Base-by-base conservation (phyloP, 805 yeast genomes). In the Metschnikowia drakensbergensis region DNA sequence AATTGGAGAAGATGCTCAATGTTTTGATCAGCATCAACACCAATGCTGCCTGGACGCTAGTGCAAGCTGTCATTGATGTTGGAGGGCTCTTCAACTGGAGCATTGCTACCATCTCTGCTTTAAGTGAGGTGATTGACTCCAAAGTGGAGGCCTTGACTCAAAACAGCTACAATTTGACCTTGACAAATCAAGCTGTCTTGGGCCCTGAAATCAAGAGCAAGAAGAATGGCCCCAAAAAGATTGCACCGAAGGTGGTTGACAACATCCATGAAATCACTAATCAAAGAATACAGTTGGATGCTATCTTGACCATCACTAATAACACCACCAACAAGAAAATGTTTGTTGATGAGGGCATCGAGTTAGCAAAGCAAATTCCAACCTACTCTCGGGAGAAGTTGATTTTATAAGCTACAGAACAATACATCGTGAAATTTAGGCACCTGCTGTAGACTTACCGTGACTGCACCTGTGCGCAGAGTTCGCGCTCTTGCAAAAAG, bases 51-150 rank as follows among this genome's bases (percentile, higher is more conserved):
- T 82, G 81, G 76, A 77, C 75, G 44, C 66, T 86, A n/a, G 67
- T 86, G 38, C 78, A 83, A 48, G 72, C 83, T 23, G 75, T 86
- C 42, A 76, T 87, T 45, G 94, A 87, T 61, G 80, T 87, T 1
- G 84, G 83, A 46, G 94, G 94, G 0, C 67, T 87, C 41, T 79
- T 86, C 61, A 79, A 82, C 52, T 80, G 88, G 79, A 76, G 78
- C 43, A 69, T 72, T 33, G 76, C 79, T 6, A 73, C 79, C 33
- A 67, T 83, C 42, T 68, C 68, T 25, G 64, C 65, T 22, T 71
- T 84, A 48, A 66, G 74, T 37, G 62, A 54, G 13, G 68, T 74
- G n/a, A 67, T 86, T 26, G 71, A 69, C 29, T 50, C 61, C 11
- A 81, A 81, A 59, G 71, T 84, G 13, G 73, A 72, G 9, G 64